Conservation (phyloP, 768 basidiomycete species). For the Suillus discolor region DNA sequence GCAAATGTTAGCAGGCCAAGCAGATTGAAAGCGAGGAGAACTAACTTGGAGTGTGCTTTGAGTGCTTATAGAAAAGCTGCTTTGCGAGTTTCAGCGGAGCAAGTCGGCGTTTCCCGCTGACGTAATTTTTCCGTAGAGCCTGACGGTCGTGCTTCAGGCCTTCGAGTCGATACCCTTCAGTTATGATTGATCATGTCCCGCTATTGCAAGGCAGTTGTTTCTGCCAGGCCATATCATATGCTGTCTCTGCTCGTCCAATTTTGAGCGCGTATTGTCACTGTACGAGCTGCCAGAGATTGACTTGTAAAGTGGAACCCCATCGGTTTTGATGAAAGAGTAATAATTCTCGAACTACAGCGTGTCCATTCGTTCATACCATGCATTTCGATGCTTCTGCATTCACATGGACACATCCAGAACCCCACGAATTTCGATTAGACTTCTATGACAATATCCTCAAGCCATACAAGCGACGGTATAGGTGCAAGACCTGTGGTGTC, state of each 20-base stretch:
- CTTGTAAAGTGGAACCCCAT: slow-evolving; percentile 37
- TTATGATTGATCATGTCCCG: slow-evolving; percentile 2
- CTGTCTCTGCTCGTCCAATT: slow-evolving; percentile 48
- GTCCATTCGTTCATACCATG: slow-evolving; percentile 63
- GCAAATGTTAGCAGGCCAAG: neutral
- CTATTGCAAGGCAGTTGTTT: slow-evolving; percentile 56
- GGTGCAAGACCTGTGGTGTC: slow-evolving; percentile 64
- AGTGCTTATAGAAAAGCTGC: slow-evolving; percentile 11
- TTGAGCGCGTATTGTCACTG: slow-evolving; percentile 72
- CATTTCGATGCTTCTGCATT: slow-evolving; percentile 57
- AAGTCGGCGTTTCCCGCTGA: slow-evolving; percentile 33
- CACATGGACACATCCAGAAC: slow-evolving; percentile 50
- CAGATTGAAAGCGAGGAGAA: neutral
- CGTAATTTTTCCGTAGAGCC: slow-evolving; percentile 19
- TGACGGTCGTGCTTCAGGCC: too few relatives aligned
- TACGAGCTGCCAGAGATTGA: slow-evolving; percentile 64
- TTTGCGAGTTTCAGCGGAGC: slow-evolving; percentile 25
- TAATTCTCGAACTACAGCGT: slow-evolving; percentile 39
- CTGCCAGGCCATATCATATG: slow-evolving; percentile 54
- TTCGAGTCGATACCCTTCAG: neutral
- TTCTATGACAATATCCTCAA: slow-evolving; percentile 49
- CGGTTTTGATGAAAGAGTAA: slow-evolving; percentile 8
- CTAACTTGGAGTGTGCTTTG: slow-evolving; percentile 16
- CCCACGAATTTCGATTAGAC: slow-evolving; percentile 42
- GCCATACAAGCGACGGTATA: slow-evolving; percentile 61